These are phyloP conservation scores for Acanthamoeba sp. DNA, from an alignment of 208 protist genomes.

Conservation along the genomic window DNA sequence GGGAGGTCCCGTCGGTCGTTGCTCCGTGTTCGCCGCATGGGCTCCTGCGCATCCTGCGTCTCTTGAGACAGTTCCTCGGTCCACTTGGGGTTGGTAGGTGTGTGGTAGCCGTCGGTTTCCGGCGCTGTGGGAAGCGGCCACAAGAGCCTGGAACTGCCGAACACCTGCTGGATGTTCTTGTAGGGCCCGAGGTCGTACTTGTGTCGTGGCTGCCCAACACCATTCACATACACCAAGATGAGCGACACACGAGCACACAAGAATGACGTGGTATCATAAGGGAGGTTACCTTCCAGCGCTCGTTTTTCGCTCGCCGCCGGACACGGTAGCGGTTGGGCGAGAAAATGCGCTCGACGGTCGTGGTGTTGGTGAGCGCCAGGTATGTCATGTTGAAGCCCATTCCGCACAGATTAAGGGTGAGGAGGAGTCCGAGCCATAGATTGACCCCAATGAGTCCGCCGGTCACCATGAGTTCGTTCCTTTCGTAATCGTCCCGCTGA, in stretches of 20 bases:
- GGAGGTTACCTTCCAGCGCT: background rate
- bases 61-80: background rate
- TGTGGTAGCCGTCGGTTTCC: conserved; percentile 2
- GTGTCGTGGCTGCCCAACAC: background rate
- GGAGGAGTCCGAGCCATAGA: background rate
- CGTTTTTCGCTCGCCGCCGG: background rate
- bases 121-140: background rate
- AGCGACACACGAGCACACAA: background rate
- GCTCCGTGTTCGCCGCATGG: too few species aligned
- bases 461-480: background rate
- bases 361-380: background rate
- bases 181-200: background rate
- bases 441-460: background rate
- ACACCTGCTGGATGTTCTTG: background rate
- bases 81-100: background rate
- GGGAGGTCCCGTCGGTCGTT: too few species aligned
- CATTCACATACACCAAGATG: background rate
- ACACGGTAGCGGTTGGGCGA: background rate
- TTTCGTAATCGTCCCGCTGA: background rate
- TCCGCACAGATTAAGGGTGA: background rate
- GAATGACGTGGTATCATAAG: background rate
- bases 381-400: conserved; percentile 30
- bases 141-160: background rate
- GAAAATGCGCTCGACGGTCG: background rate
- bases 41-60: too few species aligned